These are phyloP conservation scores for Cyclanthera cordifolia DNA, from an alignment of 306 rosid genomes.

Conservation along the genomic window DNA sequence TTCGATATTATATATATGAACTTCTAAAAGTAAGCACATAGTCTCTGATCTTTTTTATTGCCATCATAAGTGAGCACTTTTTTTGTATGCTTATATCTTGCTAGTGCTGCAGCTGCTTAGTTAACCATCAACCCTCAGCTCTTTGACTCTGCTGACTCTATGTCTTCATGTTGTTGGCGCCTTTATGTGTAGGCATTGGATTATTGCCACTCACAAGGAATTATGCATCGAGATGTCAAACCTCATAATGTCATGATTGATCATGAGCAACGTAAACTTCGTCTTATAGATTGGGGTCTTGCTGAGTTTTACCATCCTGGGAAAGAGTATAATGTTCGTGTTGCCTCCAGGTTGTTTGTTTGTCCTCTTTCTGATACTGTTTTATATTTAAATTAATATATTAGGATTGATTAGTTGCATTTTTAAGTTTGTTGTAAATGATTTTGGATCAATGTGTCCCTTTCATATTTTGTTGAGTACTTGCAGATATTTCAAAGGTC, in stretches of 20 bases:
- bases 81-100: not conserved
- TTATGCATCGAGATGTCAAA: constrained; percentile 42
- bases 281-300: constrained; percentile 42
- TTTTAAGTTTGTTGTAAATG: not conserved
- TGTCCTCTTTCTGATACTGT: not conserved
- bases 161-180: not conserved
- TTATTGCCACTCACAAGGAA: constrained; percentile 37
- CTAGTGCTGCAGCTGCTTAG: not conserved
- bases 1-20: constrained; percentile 38
- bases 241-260: constrained; percentile 46
- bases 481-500: constrained; percentile 34
- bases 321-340: constrained; percentile 36
- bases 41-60: not conserved
- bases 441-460: not conserved
- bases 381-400: not conserved
- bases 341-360: constrained; percentile 30
- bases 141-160: not conserved
- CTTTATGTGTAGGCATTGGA: constrained; percentile 28
- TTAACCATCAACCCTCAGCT: not conserved
- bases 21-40: constrained; percentile 25
- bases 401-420: not conserved
- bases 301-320: constrained; percentile 46
- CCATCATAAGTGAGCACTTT: not conserved
- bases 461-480: constrained; percentile 2
- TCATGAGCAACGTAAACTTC: constrained; percentile 35